Evolutionary conservation across 768 basidiomycete species (phyloP).

Genomic region (Termitomyces sp.): DNA sequence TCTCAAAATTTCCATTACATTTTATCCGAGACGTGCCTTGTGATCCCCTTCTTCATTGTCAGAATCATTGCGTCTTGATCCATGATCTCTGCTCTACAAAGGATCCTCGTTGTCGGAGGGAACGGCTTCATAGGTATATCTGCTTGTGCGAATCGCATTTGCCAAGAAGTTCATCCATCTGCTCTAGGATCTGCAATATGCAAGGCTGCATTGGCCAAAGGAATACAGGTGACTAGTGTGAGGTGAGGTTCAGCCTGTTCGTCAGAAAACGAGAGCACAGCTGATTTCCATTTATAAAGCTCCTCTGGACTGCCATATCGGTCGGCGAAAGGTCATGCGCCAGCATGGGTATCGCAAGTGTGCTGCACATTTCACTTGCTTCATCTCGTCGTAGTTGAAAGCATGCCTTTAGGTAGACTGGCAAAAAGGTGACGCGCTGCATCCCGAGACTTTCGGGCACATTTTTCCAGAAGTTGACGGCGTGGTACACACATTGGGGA

Average conservation of each 20-base stretch:
- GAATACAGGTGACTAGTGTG: constrained; percentile 85
- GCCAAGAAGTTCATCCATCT: constrained; percentile 1
- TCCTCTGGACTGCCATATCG: constrained; percentile 81
- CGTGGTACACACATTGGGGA: constrained; percentile 92
- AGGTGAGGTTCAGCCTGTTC: constrained; percentile 41
- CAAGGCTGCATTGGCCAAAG: constrained; percentile 76
- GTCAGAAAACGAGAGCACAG: not conserved
- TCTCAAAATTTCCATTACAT: not conserved
- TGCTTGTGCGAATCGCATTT: not conserved
- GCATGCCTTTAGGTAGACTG: constrained; percentile 65
- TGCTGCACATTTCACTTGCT: constrained; percentile 13
- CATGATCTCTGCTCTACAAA: constrained; percentile 37
- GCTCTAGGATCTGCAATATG: constrained; percentile 86
- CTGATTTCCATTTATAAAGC: constrained; percentile 31
- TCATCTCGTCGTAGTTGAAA: constrained; percentile 2
- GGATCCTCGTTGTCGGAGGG: constrained; percentile 93
- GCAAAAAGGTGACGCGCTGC: constrained; percentile 78
- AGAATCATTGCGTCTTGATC: not conserved
- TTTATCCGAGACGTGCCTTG: not conserved
- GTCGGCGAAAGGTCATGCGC: constrained; percentile 86
- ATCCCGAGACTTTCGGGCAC: constrained; percentile 65
- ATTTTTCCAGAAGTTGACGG: constrained; percentile 63
- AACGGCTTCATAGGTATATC: constrained; percentile 89
- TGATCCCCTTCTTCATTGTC: not conserved
- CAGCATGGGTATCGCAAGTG: constrained; percentile 81